These are phyloP conservation scores for Stephania japonica DNA, from an alignment of 164 flowering plant species.

Conservation along the genomic window DNA sequence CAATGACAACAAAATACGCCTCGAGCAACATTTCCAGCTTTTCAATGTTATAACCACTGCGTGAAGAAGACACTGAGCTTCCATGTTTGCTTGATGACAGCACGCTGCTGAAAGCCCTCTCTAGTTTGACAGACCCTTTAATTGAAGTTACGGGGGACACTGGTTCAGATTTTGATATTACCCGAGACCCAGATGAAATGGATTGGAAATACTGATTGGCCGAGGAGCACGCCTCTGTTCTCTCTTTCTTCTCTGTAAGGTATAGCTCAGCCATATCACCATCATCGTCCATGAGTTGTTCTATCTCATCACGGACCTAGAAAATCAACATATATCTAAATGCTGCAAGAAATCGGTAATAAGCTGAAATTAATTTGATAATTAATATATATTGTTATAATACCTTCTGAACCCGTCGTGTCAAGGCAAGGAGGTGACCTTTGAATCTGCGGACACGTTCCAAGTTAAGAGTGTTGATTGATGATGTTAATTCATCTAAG, in stretches of 20 bases:
- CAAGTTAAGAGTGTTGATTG: constrained; percentile 79
- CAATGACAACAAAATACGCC: constrained; percentile 86
- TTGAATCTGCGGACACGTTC: constrained; percentile 90
- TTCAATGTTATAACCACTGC: constrained; percentile 54
- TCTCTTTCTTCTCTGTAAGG: constrained; percentile 83
- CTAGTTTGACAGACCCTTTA: constrained; percentile 39
- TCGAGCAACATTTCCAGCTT: constrained; percentile 98
- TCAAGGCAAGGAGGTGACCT: constrained; percentile 87
- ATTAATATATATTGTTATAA: background rate
- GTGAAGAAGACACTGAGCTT: constrained; percentile 54
- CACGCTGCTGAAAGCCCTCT: constrained; percentile 58
- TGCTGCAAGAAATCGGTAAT: background rate
- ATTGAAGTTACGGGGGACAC: constrained; percentile 67
- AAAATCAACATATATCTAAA: constrained; percentile 16
- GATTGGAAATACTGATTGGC: constrained; percentile 29
- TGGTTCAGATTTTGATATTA: constrained; percentile 69
- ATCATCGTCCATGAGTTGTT: constrained; percentile 98
- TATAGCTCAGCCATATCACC: constrained; percentile 99
- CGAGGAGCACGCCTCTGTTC: constrained; percentile 39
- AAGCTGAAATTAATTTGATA: background rate
- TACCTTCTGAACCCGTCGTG: constrained; percentile 95
- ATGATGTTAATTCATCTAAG: constrained; percentile 76
- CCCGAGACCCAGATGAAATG: constrained; percentile 16
- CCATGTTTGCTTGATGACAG: constrained; percentile 58
- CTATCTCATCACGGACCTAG: constrained; percentile 93